Conservation (phyloP, 164 flowering plant genomes). For the Chloranthus sessilifolius region DNA sequence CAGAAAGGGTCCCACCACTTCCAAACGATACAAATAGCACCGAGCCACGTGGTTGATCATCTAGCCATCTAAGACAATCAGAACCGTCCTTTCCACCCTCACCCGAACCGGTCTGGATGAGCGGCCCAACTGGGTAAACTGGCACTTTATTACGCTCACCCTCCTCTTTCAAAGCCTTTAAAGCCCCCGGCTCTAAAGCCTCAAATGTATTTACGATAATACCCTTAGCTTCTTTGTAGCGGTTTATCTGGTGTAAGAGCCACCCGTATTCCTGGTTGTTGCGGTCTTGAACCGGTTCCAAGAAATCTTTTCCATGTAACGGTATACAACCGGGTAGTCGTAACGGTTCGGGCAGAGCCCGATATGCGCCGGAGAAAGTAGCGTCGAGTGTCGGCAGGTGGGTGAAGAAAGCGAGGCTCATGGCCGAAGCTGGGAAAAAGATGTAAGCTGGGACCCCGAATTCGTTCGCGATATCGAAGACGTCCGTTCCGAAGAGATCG, state of each 20-base stretch:
- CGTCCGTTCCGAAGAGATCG: constrained; percentile 35
- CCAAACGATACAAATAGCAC: constrained; percentile 39
- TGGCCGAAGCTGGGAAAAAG: constrained; percentile 33
- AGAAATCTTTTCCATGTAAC: constrained; percentile 21
- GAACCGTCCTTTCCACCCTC: background rate
- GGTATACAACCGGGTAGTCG: constrained; percentile 32
- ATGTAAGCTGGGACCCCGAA: constrained; percentile 26
- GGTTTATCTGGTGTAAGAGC: constrained; percentile 14
- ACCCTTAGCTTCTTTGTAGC: constrained; percentile 17
- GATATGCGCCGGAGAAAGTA: constrained; percentile 17
- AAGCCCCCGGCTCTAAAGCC: constrained; percentile 21
- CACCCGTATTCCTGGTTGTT: constrained; percentile 18
- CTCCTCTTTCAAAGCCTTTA: constrained; percentile 14
- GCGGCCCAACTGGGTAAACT: constrained; percentile 35
- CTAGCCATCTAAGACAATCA: constrained; percentile 33
- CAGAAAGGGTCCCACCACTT: constrained; percentile 36
- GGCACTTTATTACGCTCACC: constrained; percentile 13
- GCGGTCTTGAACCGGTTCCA: constrained; percentile 26
- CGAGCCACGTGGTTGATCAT: constrained; percentile 29
- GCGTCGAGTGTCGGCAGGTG: constrained; percentile 29
- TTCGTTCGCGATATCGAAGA: constrained; percentile 32
- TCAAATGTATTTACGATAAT: constrained; percentile 24
- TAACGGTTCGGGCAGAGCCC: constrained; percentile 24
- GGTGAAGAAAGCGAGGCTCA: constrained; percentile 21
- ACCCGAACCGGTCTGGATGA: constrained; percentile 11